Conservation (phyloP, 768 basidiomycete genomes). For the Suillus subalutaceus region DNA sequence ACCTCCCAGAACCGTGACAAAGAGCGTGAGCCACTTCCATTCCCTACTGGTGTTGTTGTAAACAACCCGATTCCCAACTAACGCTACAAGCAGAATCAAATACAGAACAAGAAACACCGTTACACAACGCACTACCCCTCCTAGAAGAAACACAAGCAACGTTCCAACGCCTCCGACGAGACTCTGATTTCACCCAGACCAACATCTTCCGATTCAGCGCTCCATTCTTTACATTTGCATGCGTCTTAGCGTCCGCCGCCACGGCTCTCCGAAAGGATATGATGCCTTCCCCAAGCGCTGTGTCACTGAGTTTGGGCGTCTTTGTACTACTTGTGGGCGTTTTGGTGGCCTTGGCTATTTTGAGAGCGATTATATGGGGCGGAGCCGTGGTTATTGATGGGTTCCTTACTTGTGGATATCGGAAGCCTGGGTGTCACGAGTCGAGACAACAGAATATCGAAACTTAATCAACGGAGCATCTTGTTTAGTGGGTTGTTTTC, state of each 20-base stretch:
- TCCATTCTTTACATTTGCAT: slow-evolving; percentile 11
- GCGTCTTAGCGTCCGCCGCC: slow-evolving; percentile 7
- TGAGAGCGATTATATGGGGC: slow-evolving; percentile 12
- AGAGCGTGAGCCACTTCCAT: background rate
- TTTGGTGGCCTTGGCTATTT: background rate
- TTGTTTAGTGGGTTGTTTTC: slow-evolving; percentile 12
- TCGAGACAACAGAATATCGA: background rate
- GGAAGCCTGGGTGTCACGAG: background rate
- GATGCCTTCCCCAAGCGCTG: background rate
- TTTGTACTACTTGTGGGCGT: background rate
- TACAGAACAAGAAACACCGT: background rate
- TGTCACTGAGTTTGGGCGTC: background rate
- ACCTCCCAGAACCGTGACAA: background rate
- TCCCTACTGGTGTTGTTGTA: background rate
- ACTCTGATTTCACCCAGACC: slow-evolving; percentile 9
- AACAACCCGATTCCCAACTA: background rate
- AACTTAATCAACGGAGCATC: slow-evolving; percentile 6
- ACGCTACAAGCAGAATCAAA: background rate
- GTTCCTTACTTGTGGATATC: slow-evolving; percentile 9
- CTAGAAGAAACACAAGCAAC: slow-evolving; percentile 10
- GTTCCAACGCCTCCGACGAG: slow-evolving; percentile 7
- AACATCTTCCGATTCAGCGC: slow-evolving; percentile 11
- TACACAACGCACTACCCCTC: slow-evolving; percentile 1
- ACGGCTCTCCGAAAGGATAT: slow-evolving; percentile 8
- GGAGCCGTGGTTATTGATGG: background rate